Percentiles rank a stretch among this genome's conserved stretches.
phyloP scores from a whole-genome alignment of 176 grass and related monocot genomes.

The Aegilops speltoides region DNA sequence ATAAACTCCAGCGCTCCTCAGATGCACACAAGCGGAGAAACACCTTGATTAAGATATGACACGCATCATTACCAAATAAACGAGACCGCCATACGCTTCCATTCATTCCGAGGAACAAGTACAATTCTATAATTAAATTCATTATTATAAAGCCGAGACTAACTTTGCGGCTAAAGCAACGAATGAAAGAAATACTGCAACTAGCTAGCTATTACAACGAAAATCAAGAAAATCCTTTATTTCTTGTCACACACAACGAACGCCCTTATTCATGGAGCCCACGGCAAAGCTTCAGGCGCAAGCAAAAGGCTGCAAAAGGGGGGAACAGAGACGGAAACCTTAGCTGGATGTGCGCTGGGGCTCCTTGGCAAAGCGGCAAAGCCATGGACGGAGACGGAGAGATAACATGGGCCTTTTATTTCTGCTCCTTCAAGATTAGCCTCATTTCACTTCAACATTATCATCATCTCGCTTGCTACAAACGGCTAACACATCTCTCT shows the following conservation, averaged over 20 bases:
- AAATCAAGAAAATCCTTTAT: no score
- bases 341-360: conserved; percentile 35
- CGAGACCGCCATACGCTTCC: not conserved
- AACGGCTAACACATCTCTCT: conserved; percentile 4
- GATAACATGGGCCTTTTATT: not conserved
- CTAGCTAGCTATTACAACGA: not conserved
- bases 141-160: not conserved
- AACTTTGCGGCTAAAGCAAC: not conserved
- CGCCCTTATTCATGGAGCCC: conserved; percentile 50
- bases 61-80: not conserved
- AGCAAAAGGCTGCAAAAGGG: conserved; percentile 46
- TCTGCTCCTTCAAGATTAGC: not conserved
- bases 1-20: no score
- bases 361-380: conserved; percentile 26
- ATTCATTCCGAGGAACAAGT: not conserved
- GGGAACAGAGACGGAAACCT: not conserved
- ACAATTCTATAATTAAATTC: not conserved
- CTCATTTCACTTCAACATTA: not conserved
- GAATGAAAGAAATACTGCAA: not conserved
- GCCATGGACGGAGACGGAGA: not conserved
- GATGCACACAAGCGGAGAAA: not conserved
- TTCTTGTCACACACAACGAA: not conserved
- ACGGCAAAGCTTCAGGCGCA: conserved; percentile 37
- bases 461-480: not conserved
- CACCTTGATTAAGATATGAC: conserved; percentile 19